These are phyloP conservation scores for Xylaria sp. DNA, from an alignment of 2,329 filamentous ascomycete genomes.

Conservation along the genomic window DNA sequence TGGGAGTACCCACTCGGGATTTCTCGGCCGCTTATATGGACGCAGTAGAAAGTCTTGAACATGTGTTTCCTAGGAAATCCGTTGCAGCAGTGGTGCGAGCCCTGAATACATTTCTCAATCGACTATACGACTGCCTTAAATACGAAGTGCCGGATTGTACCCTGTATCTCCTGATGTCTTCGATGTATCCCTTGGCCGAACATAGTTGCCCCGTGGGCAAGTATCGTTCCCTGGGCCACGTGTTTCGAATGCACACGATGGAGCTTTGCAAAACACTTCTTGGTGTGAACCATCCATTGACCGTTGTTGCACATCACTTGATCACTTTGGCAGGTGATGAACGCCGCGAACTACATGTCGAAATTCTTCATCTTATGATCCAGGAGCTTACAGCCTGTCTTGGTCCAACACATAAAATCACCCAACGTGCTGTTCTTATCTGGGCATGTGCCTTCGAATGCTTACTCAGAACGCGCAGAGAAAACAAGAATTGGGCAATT, in stretches of 20 bases:
- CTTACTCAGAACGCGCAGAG: too few species aligned
- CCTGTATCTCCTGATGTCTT: too few species aligned
- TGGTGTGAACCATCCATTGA: constrained; percentile 25
- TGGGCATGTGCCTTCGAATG: too few species aligned
- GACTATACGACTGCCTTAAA: constrained; percentile 21
- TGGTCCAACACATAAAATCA: constrained; percentile 23
- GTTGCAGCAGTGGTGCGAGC: constrained; percentile 22
- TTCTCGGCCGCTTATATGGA: constrained; percentile 15
- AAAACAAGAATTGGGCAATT: background rate
- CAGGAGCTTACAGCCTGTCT: constrained; percentile 19
- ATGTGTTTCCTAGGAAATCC: constrained; percentile 17
- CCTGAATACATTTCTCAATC: constrained; percentile 25
- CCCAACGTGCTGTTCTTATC: constrained; percentile 10
- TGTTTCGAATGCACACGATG: constrained; percentile 27
- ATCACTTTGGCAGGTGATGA: constrained; percentile 5
- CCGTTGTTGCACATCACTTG: constrained; percentile 25
- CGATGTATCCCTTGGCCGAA: too few species aligned
- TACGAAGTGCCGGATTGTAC: constrained; percentile 26
- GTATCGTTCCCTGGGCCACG: constrained; percentile 19
- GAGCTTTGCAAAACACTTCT: constrained; percentile 25
- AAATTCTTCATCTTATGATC: constrained; percentile 23
- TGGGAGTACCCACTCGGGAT: constrained; percentile 19
- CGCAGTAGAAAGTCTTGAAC: constrained; percentile 26
- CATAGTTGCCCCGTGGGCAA: too few species aligned
- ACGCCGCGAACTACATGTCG: constrained; percentile 8